phyloP scores from a whole-genome alignment of 208 protist genomes.

The Balamuthia mandrillaris region DNA sequence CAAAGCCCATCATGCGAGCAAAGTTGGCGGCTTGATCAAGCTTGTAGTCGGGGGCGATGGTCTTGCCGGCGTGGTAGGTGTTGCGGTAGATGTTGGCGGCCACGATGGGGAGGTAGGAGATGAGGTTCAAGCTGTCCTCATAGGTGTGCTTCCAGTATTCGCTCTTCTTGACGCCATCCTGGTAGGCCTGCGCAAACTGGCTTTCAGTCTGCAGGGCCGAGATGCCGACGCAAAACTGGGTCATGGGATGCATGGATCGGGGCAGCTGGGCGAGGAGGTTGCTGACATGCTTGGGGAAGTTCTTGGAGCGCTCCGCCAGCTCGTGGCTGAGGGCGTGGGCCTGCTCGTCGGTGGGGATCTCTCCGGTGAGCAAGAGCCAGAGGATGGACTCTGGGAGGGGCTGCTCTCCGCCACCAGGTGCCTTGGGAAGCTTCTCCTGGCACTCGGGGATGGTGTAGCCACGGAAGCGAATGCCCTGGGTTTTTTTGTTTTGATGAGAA shows the following conservation, averaged over 20 bases:
- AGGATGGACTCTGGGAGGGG: slow-evolving; percentile 91
- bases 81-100: slow-evolving; percentile 89
- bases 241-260: slow-evolving; percentile 92
- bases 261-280: slow-evolving; percentile 84
- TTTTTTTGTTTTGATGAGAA: neutral
- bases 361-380: slow-evolving; percentile 94
- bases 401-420: slow-evolving; percentile 71
- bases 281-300: slow-evolving; percentile 72
- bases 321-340: slow-evolving; percentile 73
- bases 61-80: slow-evolving; percentile 54
- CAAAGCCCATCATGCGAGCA: slow-evolving; percentile 87
- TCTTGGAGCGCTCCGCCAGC: slow-evolving; percentile 77
- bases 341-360: slow-evolving; percentile 84
- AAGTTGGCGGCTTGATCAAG: slow-evolving; percentile 95
- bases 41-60: slow-evolving; percentile 55
- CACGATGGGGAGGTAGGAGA: slow-evolving; percentile 81
- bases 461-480: slow-evolving; percentile 92
- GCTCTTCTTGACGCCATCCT: slow-evolving; percentile 83
- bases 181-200: slow-evolving; percentile 89
- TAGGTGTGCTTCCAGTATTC: slow-evolving; percentile 91
- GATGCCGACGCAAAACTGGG: slow-evolving; percentile 72
- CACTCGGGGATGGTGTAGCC: slow-evolving; percentile 91
- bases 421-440: slow-evolving; percentile 85
- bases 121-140: slow-evolving; percentile 89
- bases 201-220: slow-evolving; percentile 86